Percentiles rank a stretch among this genome's conserved stretches.
These are phyloP conservation scores for Posidonia australis DNA, from an alignment of 106 monocot genomes.

Conservation along the genomic window DNA sequence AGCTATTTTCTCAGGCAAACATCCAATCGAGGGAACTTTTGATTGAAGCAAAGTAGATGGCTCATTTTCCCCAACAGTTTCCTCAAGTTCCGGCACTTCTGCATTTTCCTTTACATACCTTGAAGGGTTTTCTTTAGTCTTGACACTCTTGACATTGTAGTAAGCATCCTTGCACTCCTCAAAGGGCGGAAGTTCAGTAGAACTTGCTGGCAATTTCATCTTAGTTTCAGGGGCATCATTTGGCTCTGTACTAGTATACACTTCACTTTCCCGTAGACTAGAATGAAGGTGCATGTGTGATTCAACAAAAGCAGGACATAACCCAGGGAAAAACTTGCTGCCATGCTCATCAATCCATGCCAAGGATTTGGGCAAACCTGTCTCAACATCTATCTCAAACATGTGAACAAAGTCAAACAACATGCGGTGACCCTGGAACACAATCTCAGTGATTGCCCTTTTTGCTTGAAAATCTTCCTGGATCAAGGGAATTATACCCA, in stretches of 20 bases:
- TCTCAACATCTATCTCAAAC: constrained; percentile 42
- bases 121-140: constrained; percentile 6
- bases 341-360: constrained; percentile 73
- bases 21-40: constrained; percentile 3
- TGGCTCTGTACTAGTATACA: constrained; percentile 4
- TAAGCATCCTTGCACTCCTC: too few relatives aligned
- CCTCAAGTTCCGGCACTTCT: constrained; percentile 11
- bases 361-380: constrained; percentile 35
- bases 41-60: constrained; percentile 19
- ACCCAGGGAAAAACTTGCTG: constrained; percentile 42
- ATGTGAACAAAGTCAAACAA: constrained; percentile 76
- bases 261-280: constrained; percentile 1
- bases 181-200: too few relatives aligned
- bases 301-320: constrained; percentile 15
- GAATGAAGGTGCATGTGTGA: not conserved
- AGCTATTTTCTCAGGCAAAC: constrained; percentile 7
- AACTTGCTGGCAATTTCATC: not conserved
- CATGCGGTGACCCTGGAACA: constrained; percentile 24
- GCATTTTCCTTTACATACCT: not conserved
- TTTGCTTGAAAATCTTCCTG: constrained; percentile 39
- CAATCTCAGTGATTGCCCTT: constrained; percentile 45
- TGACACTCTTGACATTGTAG: constrained; percentile 12
- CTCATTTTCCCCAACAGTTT: constrained; percentile 65
- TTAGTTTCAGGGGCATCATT: constrained; percentile 8
- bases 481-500: constrained; percentile 19